phyloP scores from a whole-genome alignment of 768 basidiomycete genomes.

The Boletus fagicola region DNA sequence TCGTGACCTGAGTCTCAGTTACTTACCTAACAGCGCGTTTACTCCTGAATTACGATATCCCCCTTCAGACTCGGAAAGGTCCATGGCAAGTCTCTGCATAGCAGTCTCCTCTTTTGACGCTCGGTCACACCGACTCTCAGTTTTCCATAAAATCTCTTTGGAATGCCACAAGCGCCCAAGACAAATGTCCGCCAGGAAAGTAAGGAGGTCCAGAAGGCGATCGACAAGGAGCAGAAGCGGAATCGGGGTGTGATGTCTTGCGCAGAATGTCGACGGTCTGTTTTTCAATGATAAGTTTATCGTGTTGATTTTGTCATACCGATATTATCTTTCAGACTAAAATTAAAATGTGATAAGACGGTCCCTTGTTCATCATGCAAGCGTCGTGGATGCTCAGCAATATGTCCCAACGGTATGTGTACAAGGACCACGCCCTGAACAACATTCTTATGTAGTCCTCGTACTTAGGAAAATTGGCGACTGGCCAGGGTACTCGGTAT shows the following conservation, averaged over 20 bases:
- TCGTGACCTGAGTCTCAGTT: neutral
- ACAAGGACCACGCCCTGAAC: neutral
- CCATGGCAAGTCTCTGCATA: neutral
- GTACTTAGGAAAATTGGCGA: constrained; percentile 55
- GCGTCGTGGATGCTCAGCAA: constrained; percentile 71
- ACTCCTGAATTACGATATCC: constrained; percentile 8
- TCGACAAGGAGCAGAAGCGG: constrained; percentile 66
- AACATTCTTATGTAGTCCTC: neutral
- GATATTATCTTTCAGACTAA: constrained; percentile 43
- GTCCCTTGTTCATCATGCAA: constrained; percentile 58
- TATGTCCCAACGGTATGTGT: constrained; percentile 62
- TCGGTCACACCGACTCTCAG: neutral
- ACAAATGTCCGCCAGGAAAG: constrained; percentile 39
- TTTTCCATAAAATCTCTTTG: neutral
- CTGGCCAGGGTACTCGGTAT: constrained; percentile 75
- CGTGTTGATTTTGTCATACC: neutral
- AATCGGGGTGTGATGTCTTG: constrained; percentile 54
- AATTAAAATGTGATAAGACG: constrained; percentile 75
- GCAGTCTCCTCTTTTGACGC: neutral
- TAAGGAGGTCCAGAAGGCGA: constrained; percentile 43
- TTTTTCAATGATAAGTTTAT: constrained; percentile 13
- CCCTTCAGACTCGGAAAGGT: neutral
- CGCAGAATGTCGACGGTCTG: constrained; percentile 62
- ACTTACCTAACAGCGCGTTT: constrained; percentile 14
- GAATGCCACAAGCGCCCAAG: constrained; percentile 52